Percentiles rank a stretch among this genome's conserved stretches.
Conservation (phyloP, 2,329 filamentous ascomycete species). For the Ophiostoma tasmaniense region DNA sequence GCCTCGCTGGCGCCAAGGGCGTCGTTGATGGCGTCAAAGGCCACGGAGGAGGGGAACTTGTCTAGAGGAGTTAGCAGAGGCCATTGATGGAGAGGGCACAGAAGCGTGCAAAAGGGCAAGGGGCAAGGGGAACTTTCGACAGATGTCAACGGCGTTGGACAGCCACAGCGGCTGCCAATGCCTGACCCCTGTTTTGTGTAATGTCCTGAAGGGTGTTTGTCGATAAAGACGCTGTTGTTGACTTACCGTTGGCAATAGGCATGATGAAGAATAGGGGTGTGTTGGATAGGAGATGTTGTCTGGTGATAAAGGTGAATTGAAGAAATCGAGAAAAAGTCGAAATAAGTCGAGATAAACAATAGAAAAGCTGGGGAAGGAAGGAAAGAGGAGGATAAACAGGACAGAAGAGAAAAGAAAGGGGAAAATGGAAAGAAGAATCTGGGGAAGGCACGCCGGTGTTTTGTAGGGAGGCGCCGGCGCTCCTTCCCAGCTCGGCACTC, state of each 20-base stretch:
- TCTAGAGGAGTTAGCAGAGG: constrained; percentile 36
- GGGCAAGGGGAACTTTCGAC: neutral
- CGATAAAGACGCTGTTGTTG: neutral
- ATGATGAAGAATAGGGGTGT: constrained; percentile 7
- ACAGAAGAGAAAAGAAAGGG: neutral
- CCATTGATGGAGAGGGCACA: neutral
- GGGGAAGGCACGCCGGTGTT: constrained; percentile 12
- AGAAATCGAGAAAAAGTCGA: neutral
- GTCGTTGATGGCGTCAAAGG: constrained; percentile 80
- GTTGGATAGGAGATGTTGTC: neutral
- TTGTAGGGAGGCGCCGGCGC: constrained; percentile 6
- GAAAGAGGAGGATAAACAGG: neutral
- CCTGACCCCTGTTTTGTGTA: neutral
- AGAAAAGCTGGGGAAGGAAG: neutral
- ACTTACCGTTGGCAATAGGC: constrained; percentile 15
- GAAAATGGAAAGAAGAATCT: neutral
- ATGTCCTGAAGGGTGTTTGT: neutral
- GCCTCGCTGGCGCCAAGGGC: constrained; percentile 60
- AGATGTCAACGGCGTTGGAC: neutral
- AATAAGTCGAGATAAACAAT: neutral
- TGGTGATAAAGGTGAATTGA: neutral
- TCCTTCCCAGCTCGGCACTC: constrained; percentile 12
- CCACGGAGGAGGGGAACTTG: constrained; percentile 79
- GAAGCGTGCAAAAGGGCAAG: neutral
- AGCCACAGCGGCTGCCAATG: neutral